Evolutionary conservation across 2,329 filamentous ascomycete genomes (phyloP), one percentile per base, ranked within the genome.

Genomic region (Coniochaeta sp.): DNA sequence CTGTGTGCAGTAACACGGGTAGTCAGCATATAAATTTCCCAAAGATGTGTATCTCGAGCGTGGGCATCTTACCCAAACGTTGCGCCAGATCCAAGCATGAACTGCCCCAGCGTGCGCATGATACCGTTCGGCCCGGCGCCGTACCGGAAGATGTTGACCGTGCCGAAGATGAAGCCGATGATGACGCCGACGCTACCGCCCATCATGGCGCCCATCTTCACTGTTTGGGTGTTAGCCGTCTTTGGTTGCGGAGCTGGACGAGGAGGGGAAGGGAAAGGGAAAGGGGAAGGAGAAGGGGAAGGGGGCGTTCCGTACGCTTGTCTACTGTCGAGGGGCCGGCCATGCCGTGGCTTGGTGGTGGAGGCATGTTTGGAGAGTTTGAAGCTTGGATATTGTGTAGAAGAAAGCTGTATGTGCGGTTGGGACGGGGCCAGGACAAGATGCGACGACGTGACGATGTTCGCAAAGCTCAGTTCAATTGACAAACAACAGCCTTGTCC

Each of bases 151-250:
- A 99, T 96, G 65, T 92, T 95, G 62, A 95, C 89, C 49, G 87
- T 89, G 95, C 92, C 94, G 62, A 94, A 96, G 63, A 99, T 95
- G 76, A 99, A 97, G 58, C 94, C 94, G 72, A 99, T 96, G 67
- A 96, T 96, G 50, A 89, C 78, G 56, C 94, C 94, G 56, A 99
- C 94, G 97, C 92, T 95, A 68, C 91, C 89, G 61, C 94, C 94
- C 91, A 97, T 97, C 86, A 99, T 86, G 57, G 88, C 91, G 62
- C 94, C 94, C 91, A 97, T 96, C 78, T 96, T 96, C 70, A 91
- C 91, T 95, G 67, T 60, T 51, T 60, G 53, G 53, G 53, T 64
- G 22, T 30, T 26, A 26, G 20, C 38, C 22, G 3, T 42, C 18
- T 40, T 67, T 63, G 68, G 66, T 58, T 52, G 50, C 40, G 35